Evolutionary conservation across 2,329 filamentous ascomycete genomes (phyloP), one percentile per base, ranked within the genome.

Genomic region (Calycina herbarum): DNA sequence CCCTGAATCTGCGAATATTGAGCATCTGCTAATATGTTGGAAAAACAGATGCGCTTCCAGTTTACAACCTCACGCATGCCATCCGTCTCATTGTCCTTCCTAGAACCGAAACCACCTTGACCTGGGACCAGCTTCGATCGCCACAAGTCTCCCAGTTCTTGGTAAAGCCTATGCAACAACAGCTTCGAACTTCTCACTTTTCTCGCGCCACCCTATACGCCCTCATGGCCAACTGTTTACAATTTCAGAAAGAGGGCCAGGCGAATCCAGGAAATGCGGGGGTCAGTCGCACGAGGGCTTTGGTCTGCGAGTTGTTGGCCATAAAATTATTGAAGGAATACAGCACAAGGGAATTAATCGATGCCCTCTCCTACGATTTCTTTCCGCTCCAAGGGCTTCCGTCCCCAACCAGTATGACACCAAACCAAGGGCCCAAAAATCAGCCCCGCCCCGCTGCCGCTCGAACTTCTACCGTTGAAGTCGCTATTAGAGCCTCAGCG

Each of bases 111-210:
- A 97, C 94, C 1, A 94, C 93, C 0, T 81, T 98, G 61, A 90
- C 93, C 17, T 98, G 94, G 94, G 94, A 98, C 70, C 94, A 98
- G 77, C 83, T 98, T 68, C 88, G 94, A 69, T 96, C 93, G n/a
- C 94, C 94, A 2, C 94, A 98, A 76, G 90, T 98, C 64, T 97
- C 93, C 17, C 94, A 97, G 76, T 98, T 98, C 76, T 85, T 98
- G 42, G 86, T 97, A 75, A 97, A 97, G 81, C 94, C 94, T 2
- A 95, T 97, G 82, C 93, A 95, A 78, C 91, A 95, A 76, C 90
- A 94, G 77, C 94, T 97, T 69, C 88, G 90, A 67, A 83, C 86
- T 17, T 87, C 91, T 61, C 92, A 97, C 78, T 94, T 96, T 77
- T 94, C 90, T 35, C 86, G 91, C 59, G 94, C 92, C 10, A 95